These are phyloP conservation scores for Emericellopsis atlantica DNA, from an alignment of 2,329 filamentous ascomycete species.

Conservation along the genomic window DNA sequence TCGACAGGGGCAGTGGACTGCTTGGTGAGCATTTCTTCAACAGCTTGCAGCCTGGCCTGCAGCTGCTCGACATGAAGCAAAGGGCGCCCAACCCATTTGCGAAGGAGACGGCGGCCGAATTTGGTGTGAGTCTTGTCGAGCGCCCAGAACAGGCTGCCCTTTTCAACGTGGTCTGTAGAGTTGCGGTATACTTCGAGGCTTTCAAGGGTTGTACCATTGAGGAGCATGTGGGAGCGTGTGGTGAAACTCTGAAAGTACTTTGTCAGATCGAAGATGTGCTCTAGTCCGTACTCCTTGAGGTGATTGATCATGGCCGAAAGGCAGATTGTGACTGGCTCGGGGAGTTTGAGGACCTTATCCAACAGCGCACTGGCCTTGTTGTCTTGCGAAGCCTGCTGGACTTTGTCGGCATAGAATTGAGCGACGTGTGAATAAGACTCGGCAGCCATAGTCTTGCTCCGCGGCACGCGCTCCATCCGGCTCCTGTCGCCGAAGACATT, in stretches of 20 bases:
- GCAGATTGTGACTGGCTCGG: slow-evolving; percentile 80
- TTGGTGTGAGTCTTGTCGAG: slow-evolving; percentile 84
- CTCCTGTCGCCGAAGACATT: slow-evolving; percentile 89
- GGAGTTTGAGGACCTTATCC: slow-evolving; percentile 74
- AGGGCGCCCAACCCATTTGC: slow-evolving; percentile 91
- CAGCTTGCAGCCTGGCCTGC: slow-evolving; percentile 68
- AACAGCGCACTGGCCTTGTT: slow-evolving; percentile 53
- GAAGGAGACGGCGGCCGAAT: slow-evolving; percentile 74
- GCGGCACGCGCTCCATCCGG: slow-evolving; percentile 67
- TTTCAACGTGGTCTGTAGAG: slow-evolving; percentile 71
- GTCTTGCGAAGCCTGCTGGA: slow-evolving; percentile 48
- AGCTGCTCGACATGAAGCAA: slow-evolving; percentile 64
- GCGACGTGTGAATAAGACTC: slow-evolving; percentile 83
- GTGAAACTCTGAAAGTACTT: slow-evolving; percentile 97
- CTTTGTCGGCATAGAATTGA: slow-evolving; percentile 80
- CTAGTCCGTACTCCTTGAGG: slow-evolving; percentile 78
- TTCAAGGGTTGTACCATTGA: slow-evolving; percentile 89
- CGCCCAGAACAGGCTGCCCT: slow-evolving; percentile 90
- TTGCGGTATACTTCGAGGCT: slow-evolving; percentile 95
- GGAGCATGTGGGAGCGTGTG: slow-evolving; percentile 84
- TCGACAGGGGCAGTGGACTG: slow-evolving; percentile 57
- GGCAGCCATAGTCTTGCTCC: slow-evolving; percentile 68
- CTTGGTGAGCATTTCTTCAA: slow-evolving; percentile 70
- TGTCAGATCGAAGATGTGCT: slow-evolving; percentile 91
- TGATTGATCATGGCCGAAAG: slow-evolving; percentile 95